Evolutionary conservation across 345 rosid species (phyloP), one percentile per base, ranked within the genome.

Genomic region (Noccaea bulbosa): DNA sequence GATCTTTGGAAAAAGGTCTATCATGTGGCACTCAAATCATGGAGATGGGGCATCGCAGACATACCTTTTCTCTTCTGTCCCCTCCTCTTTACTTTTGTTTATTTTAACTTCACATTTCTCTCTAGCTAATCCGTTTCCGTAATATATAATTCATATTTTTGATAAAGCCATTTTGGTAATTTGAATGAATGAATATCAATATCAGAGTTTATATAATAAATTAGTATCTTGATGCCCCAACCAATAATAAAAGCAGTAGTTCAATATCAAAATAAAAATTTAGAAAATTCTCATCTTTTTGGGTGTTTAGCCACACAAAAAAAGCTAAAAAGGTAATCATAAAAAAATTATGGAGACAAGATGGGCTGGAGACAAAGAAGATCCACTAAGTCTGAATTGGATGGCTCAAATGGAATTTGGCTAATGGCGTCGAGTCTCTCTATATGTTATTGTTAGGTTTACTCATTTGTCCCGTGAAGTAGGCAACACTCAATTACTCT

Each of bases 301-400:
- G 38, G 11, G 54, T 34, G 51, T 49, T 49, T 14, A 22, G 38
- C 44, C 6, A 34, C 7, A 17, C 20, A 3, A 47, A 37, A 7
- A 34, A 49, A 16, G 7, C 0, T 8, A 11, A 62, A 7, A 70
- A 61, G 32, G 52, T 34, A 73, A 65, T 73, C 22, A 50, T 65
- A 32, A 58, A 35, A 50, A 41, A 51, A 51, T 49, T 51, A 50
- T 40, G 73, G 63, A 74, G 78, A 74, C 78, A 74, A 69, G 74
- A 75, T 68, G 74, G 69, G 59, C 74, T 68, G 74, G 69, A 62
- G 69, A 75, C 65, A 69, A 74, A 69, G 73, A 69, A 69, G 69
- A 75, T 75, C 78, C 78, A 75, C 70, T 48, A 54, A 62, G 63
- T 27, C 3, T 27, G 7, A 16, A 61, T 75, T 75, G 69, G 78